A percentile compares a stretch with the other conserved stretches of the same genome.
Evolutionary conservation across 1,284 basidiomycete species (phyloP).

Genomic region (Ceraceosorus bombacis): DNA sequence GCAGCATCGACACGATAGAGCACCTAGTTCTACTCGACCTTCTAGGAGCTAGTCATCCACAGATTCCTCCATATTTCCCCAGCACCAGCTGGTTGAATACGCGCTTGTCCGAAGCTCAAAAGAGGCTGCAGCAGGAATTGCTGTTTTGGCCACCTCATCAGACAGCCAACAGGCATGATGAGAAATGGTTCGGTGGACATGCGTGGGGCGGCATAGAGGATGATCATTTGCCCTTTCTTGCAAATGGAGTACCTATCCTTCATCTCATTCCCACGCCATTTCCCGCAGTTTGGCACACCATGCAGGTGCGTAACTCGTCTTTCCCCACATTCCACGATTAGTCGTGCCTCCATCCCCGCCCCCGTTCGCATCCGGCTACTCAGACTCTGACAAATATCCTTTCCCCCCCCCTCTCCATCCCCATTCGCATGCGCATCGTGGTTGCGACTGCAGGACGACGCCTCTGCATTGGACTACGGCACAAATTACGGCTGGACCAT

Average conservation of each 20-base stretch:
- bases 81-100: conserved; percentile 35
- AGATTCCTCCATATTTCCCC: conserved; percentile 32
- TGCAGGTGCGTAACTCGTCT: conserved; percentile 45
- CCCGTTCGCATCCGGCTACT: not conserved
- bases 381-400: conserved; percentile 1
- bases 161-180: conserved; percentile 4
- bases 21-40: conserved; percentile 44
- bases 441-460: conserved; percentile 64
- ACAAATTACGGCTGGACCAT: conserved; percentile 77
- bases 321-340: not conserved
- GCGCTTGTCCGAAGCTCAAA: conserved; percentile 25
- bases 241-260: conserved; percentile 73
- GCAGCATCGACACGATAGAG: conserved; percentile 40
- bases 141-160: conserved; percentile 20
- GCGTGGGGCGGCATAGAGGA: conserved; percentile 71
- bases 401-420: not conserved
- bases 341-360: not conserved
- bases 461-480: conserved; percentile 70
- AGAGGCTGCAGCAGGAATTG: conserved; percentile 14
- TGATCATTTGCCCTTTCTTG: conserved; percentile 87
- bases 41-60: conserved; percentile 31
- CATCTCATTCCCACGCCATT: conserved; percentile 88
- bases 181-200: conserved; percentile 14
- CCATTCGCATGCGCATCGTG: conserved; percentile 3
- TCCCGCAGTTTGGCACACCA: conserved; percentile 81